phyloP scores from a whole-genome alignment of 371 early-diverging fungal genomes.

The Dinochytrium kinnereticum region DNA sequence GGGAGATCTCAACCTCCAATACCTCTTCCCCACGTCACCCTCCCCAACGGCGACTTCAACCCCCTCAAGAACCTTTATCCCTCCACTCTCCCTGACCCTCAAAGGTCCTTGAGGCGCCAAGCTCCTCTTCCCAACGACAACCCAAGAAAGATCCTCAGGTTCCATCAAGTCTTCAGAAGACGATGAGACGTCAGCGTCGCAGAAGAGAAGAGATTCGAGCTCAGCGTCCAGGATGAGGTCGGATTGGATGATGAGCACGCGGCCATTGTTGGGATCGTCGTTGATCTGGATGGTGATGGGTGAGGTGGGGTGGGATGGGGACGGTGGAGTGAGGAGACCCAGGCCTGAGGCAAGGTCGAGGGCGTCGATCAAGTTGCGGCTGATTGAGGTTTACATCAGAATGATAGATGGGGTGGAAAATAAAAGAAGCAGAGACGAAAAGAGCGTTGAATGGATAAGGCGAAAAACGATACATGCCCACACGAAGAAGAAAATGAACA shows the following conservation, averaged over 20 bases:
- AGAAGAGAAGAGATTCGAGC: not conserved
- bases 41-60: not conserved
- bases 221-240: not conserved
- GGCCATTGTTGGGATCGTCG: not conserved
- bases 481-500: no score
- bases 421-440: no score
- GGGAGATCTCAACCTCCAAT: not conserved
- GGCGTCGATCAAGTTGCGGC: not conserved
- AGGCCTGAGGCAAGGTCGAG: not conserved
- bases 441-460: no score
- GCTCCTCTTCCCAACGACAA: not conserved
- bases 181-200: not conserved
- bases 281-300: not conserved
- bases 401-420: not conserved
- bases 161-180: not conserved
- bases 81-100: not conserved
- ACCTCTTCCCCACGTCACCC: not conserved
- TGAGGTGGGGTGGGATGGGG: not conserved
- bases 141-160: slow-evolving; percentile 4
- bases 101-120: not conserved
- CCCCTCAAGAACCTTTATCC: not conserved
- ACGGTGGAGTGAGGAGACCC: slow-evolving; percentile 4
- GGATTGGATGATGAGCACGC: not conserved
- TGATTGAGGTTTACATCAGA: not conserved
- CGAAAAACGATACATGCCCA: no score